Percentiles rank a stretch among this genome's conserved stretches.
phyloP scores from a whole-genome alignment of 345 rosid genomes.

The Lumnitzera racemosa region DNA sequence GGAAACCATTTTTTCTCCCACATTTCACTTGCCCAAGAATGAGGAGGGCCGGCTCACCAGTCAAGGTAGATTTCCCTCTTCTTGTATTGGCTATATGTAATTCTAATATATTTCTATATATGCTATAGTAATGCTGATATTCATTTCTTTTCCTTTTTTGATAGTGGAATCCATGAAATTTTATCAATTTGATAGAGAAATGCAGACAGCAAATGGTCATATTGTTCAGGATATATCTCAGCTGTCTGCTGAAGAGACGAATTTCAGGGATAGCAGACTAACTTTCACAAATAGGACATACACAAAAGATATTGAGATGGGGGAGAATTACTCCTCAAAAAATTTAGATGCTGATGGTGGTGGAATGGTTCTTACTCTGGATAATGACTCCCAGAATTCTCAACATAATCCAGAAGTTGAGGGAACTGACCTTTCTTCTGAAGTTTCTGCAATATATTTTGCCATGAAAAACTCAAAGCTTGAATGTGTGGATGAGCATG shows the following conservation, averaged over 20 bases:
- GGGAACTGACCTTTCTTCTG: slow-evolving; percentile 51
- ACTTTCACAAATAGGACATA: slow-evolving; percentile 13
- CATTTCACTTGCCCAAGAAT: slow-evolving; percentile 40
- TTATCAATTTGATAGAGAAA: slow-evolving; percentile 23
- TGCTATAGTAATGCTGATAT: not conserved
- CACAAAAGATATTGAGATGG: slow-evolving; percentile 15
- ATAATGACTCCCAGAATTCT: slow-evolving; percentile 27
- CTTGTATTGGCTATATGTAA: not conserved
- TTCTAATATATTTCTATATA: not conserved
- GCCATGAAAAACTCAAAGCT: slow-evolving; percentile 96
- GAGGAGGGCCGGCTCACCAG: slow-evolving; percentile 23
- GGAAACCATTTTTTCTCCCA: slow-evolving; percentile 59
- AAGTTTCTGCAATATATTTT: slow-evolving; percentile 88
- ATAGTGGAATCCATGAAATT: slow-evolving; percentile 24
- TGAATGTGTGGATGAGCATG: slow-evolving; percentile 82
- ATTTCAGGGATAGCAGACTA: slow-evolving; percentile 12
- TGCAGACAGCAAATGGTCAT: slow-evolving; percentile 14
- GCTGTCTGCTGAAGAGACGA: slow-evolving; percentile 18
- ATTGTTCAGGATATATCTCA: slow-evolving; percentile 14
- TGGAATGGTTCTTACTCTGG: slow-evolving; percentile 33
- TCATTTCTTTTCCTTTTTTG: slow-evolving; percentile 4
- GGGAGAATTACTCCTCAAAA: slow-evolving; percentile 23
- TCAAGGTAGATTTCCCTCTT: slow-evolving; percentile 29
- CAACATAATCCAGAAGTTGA: slow-evolving; percentile 37
- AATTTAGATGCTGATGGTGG: slow-evolving; percentile 17